A percentile compares a stretch with the other conserved stretches of the same genome.
These are phyloP conservation scores for Botrytis squamosa DNA, from an alignment of 2,329 filamentous ascomycete genomes.

Conservation along the genomic window DNA sequence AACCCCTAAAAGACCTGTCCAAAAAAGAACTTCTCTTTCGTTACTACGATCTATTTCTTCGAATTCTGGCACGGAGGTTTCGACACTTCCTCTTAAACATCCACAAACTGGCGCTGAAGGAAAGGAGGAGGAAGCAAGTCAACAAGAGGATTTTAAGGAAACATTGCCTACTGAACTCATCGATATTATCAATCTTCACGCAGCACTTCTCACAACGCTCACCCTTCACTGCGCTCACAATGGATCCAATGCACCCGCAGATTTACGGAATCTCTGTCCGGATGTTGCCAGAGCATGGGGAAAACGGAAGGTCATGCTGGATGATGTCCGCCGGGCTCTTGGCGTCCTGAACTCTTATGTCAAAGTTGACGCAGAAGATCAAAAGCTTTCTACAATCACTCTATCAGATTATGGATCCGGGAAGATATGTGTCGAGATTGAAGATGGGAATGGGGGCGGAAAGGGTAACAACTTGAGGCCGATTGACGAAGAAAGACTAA, in stretches of 20 bases:
- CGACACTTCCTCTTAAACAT: conserved; percentile 22
- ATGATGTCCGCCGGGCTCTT: conserved; percentile 66
- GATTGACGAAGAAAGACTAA: conserved; percentile 52
- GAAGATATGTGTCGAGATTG: conserved; percentile 59
- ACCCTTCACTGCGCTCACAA: conserved; percentile 69
- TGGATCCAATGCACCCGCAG: conserved; percentile 59
- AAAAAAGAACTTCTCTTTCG: conserved; percentile 31
- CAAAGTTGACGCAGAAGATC: conserved; percentile 41
- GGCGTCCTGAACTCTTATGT: conserved; percentile 52
- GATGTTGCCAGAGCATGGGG: conserved; percentile 69
- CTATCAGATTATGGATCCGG: conserved; percentile 53
- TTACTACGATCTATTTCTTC: conserved; percentile 25
- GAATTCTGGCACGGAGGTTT: conserved; percentile 22
- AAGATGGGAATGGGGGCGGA: conserved; percentile 16
- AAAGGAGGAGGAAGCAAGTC: neutral
- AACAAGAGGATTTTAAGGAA: conserved; percentile 10
- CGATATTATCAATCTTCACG: conserved; percentile 63
- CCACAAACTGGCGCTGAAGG: conserved; percentile 4
- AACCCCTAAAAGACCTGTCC: conserved; percentile 19
- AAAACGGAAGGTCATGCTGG: conserved; percentile 62
- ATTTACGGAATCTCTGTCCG: conserved; percentile 60
- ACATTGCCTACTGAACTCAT: conserved; percentile 51
- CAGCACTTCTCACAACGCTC: conserved; percentile 66
- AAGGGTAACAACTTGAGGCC: conserved; percentile 39
- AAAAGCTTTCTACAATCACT: conserved; percentile 39